Conservation (phyloP, 371 early-diverging fungal genomes). For the Apophysomyces trapeziformis region DNA sequence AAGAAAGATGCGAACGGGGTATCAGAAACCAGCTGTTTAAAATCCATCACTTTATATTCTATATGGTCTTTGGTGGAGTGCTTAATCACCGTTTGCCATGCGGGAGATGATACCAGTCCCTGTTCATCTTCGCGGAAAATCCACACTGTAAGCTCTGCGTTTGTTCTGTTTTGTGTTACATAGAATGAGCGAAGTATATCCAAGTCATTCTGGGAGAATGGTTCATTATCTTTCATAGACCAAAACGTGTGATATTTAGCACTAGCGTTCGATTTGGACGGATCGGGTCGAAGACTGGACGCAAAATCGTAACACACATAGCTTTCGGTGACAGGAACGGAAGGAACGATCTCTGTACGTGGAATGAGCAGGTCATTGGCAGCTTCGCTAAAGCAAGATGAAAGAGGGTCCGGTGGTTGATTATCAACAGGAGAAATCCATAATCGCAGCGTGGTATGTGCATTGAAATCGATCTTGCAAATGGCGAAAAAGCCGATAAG, state of each 20-base stretch:
- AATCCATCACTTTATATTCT: slow-evolving; percentile 21
- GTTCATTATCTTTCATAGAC: slow-evolving; percentile 31
- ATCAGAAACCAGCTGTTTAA: slow-evolving; percentile 1
- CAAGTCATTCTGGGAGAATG: slow-evolving; percentile 37
- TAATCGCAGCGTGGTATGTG: slow-evolving; percentile 43
- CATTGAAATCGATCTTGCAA: slow-evolving; percentile 46
- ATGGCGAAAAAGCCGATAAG: slow-evolving; percentile 35
- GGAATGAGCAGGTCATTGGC: slow-evolving; percentile 2
- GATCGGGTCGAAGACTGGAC: slow-evolving; percentile 17
- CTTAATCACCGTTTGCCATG: slow-evolving; percentile 24
- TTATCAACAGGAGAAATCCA: slow-evolving; percentile 43
- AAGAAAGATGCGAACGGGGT: slow-evolving; percentile 27
- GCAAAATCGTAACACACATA: slow-evolving; percentile 57
- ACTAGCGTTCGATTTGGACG: slow-evolving; percentile 7
- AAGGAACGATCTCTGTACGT: slow-evolving; percentile 36
- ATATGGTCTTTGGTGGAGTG: slow-evolving; percentile 19
- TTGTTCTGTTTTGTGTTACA: slow-evolving; percentile 44
- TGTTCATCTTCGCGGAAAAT: slow-evolving; percentile 33
- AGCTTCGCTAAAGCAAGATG: slow-evolving; percentile 31
- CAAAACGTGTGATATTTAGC: slow-evolving; percentile 18
- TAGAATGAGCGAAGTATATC: slow-evolving; percentile 47
- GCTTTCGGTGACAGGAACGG: slow-evolving; percentile 45
- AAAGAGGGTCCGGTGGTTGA: slow-evolving; percentile 34
- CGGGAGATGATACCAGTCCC: slow-evolving; percentile 16
- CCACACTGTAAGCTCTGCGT: slow-evolving; percentile 46